phyloP scores from a whole-genome alignment of 805 yeast genomes.

The Candida patagonica region DNA sequence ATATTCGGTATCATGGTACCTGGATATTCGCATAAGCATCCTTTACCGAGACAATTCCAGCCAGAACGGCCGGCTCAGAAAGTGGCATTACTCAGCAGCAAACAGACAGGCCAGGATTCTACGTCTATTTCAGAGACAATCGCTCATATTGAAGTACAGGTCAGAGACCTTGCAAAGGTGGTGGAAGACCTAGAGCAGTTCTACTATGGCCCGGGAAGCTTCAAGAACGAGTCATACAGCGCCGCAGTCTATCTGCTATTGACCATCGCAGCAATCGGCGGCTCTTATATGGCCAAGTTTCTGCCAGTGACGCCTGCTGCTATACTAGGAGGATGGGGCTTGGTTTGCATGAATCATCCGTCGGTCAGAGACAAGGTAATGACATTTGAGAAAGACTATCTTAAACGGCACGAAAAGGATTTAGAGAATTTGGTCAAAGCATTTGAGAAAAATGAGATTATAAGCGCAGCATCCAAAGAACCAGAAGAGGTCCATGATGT shows the following conservation, averaged over 20 bases:
- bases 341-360: slow-evolving; percentile 53
- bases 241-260: slow-evolving; percentile 44
- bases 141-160: slow-evolving; percentile 9
- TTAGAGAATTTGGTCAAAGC: slow-evolving; percentile 28
- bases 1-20: slow-evolving; percentile 57
- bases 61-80: slow-evolving; percentile 12
- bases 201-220: slow-evolving; percentile 56
- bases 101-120: not conserved
- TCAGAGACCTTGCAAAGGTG: slow-evolving; percentile 29
- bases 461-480: slow-evolving; percentile 30
- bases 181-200: slow-evolving; percentile 46
- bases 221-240: slow-evolving; percentile 49
- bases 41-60: slow-evolving; percentile 29
- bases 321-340: slow-evolving; percentile 49
- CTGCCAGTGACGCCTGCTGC: slow-evolving; percentile 55
- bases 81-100: not conserved
- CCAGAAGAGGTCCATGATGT: slow-evolving; percentile 48
- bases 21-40: slow-evolving; percentile 61
- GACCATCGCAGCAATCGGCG: slow-evolving; percentile 16
- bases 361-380: slow-evolving; percentile 27
- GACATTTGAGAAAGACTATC: slow-evolving; percentile 19
- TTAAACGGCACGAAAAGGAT: slow-evolving; percentile 22
- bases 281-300: slow-evolving; percentile 32
- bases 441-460: slow-evolving; percentile 39
- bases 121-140: slow-evolving; percentile 5